Evolutionary conservation across 257 asterid species (phyloP), one percentile per base, ranked within the genome.

Genomic region (Przewalskia tangutica): DNA sequence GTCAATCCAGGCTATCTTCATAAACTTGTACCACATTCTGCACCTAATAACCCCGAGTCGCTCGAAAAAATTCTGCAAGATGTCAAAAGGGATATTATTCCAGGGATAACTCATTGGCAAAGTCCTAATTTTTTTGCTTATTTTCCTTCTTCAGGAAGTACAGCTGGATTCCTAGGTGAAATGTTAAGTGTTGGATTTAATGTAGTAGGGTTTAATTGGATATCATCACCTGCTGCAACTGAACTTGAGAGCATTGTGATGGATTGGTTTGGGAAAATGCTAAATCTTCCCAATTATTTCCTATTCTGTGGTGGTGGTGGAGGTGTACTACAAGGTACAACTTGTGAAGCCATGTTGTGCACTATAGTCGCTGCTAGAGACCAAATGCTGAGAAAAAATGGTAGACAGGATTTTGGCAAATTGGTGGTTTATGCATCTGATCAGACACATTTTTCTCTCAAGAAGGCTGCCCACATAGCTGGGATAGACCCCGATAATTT

Each of bases 171-270:
- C 56, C 86, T 92, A 0, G 98, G 97, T 2, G 97, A 93, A 79
- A 83, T 92, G 86, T 84, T 93, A 32, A 89, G 93, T 86, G 88
- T 94, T 16, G 98, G 96, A 0, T 90, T 92, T 67, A 93, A 93
- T 76, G 81, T 91, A 9, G 95, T 92, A 42, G 98, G 98, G 0
- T 93, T 93, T 81, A 93, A 89, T 89, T 93, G 97, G 98, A 89
- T 93, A 86, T 88, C 98, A 5, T 92, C 97, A 0, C 98, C 98
- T 0, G 97, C 97, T 5, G 97, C 98, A 36, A 92, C 98, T 5
- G 97, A 93, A 85, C 92, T 93, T 5, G 98, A 93, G 83, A 89
- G 90, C 86, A 89, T 93, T 46, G 98, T 93, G 84, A 90, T 92
- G 92, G 97, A 93, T 66, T 93, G 98, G 98, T 85, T 93, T 66